Conservation (phyloP, 257 asterid species). For the Solanum sejunctum region DNA sequence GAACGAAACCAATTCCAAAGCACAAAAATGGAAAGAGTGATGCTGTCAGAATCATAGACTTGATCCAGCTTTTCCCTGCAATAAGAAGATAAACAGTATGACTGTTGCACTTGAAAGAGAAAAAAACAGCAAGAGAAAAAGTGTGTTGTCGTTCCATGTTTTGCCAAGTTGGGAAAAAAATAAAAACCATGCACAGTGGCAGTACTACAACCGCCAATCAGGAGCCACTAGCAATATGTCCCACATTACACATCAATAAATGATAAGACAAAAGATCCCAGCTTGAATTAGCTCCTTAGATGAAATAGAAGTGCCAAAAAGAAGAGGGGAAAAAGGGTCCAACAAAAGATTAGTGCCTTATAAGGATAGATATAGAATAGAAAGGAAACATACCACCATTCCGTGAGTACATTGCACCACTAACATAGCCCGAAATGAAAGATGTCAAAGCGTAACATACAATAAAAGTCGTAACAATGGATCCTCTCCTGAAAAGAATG, state of each 20-base stretch:
- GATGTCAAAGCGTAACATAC: conserved; percentile 57
- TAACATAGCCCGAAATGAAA: conserved; percentile 50
- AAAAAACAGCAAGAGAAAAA: background rate
- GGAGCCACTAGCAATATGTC: background rate
- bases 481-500: conserved; percentile 41
- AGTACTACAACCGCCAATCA: background rate
- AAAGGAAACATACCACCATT: conserved; percentile 38
- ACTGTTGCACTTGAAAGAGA: background rate
- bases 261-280: background rate
- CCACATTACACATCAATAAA: background rate
- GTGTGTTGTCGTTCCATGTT: background rate
- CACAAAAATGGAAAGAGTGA: conserved; percentile 57
- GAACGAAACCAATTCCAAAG: conserved; percentile 49
- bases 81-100: background rate
- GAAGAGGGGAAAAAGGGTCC: background rate
- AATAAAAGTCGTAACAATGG: conserved; percentile 49
- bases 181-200: background rate
- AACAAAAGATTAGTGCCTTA: background rate
- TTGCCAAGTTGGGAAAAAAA: background rate
- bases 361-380: background rate
- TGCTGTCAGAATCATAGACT: conserved; percentile 52
- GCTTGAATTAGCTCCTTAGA: background rate
- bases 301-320: background rate
- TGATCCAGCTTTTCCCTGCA: conserved; percentile 54
- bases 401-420: conserved; percentile 58